Base-by-base conservation (phyloP, 805 yeast genomes). In the Komagataella pseudopastoris region DNA sequence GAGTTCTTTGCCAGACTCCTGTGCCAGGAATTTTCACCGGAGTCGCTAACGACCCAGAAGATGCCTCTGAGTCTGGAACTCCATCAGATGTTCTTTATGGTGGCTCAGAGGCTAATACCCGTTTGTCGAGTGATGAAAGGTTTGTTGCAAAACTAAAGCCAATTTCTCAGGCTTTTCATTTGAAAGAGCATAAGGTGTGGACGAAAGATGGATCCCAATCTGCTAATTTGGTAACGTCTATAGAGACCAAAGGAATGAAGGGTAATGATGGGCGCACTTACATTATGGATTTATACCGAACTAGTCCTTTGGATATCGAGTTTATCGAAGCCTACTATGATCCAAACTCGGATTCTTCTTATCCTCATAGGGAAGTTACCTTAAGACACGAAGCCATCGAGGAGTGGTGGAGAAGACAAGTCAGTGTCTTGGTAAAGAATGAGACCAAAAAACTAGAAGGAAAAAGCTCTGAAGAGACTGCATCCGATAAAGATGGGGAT, bases 1-100 rank as follows among this genome's bases (percentile, higher is more conserved):
- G 98, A 65, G 72, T 91, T 44, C 76, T 91, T 44, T 88, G 95
- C 64, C 98, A 91, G 70, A 87, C 96, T 12, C 96, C 96, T 10
- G 95, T 91, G 47, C 99, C 99, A 14, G 98, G 98, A 54, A 79
- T 85, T 52, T 83, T 85, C 65, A 30, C 39, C 14, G 39, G 39
- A 5, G 39, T 30, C 14, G 39, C 39, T 10, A 71, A 77, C 51
- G 74, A 76, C 52, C 63, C 70, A 44, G 48, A 54, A 3, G 75
- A 69, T 49, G 64, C 63, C 16, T 59, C 66, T 44, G 70, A 63
- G 23, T 66, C 60, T 46, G 59, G 56, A 8, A 59, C 62, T 23
- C 74, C 50, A 22, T 49, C 49, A 51, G 78, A 76, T 60, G 85
- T 88, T 49, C 74, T 72, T 7, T 88, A 90, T 61, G 98, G 98